Base-by-base conservation (phyloP, 352 stramenopile genomes). In the Pythium insidiosum region DNA sequence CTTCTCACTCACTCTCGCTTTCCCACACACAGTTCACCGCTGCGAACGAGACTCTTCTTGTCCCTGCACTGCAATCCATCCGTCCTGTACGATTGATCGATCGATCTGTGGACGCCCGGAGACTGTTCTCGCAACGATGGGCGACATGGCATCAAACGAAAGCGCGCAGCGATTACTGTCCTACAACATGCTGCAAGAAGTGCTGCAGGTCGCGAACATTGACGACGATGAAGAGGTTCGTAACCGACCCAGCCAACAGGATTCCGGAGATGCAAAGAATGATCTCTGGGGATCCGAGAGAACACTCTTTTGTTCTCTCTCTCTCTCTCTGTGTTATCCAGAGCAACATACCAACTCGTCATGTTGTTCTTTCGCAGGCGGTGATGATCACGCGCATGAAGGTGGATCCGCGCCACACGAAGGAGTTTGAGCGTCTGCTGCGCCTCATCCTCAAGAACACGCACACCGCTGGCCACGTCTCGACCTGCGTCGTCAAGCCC, bases 371-470 rank as follows among this genome's bases (percentile, higher is more conserved):
- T 18, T 23, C 18, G 21, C 46, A 89, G 77, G 74, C 77, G 0
- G 73, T 88, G 15, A 84, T 90, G 77, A 68, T 90, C 18, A 90
- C 77, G 41, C 77, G 74, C 43, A 90, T 90, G 77, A 71, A 62
- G 23, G 77, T 90, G 23, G 71, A 87, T 39, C 63, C 72, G 37
- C 72, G 72, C 21, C 74, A 86, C 44, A 61, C 86, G 5, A 73
- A 84, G 43, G 77, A 89, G 35, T 89, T 89, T 53, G 77, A 89
- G 54, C 72, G 73, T 19, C 58, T 89, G 31, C 49, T 89, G 40
- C 74, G 77, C 5, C 51, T 89, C 46, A 88, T 89, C n/a, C 63
- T 89, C 16, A 87, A 86, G 58, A 87, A 58, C 39, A 89, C 72
- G 40, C 74, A 89, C 56, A 88, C 67, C 4, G 66, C 76, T 28